A percentile compares a stretch with the other conserved stretches of the same genome.
Evolutionary conservation across 2,329 filamentous ascomycete genomes (phyloP).

Genomic region (Setomelanomma holmii): DNA sequence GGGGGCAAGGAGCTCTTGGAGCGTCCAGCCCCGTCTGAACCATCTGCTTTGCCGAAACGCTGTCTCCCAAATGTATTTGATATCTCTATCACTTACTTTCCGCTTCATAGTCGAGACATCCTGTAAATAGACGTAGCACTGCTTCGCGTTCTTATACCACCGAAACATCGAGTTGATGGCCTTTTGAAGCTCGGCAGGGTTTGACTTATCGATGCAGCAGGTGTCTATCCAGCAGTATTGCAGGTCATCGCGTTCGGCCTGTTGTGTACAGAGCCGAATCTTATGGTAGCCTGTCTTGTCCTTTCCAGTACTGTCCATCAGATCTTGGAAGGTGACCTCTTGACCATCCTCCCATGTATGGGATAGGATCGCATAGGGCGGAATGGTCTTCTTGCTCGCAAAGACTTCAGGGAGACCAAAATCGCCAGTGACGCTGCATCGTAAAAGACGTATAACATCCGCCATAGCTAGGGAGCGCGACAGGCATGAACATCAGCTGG

Average conservation of each 20-base stretch:
- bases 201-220: too few relatives aligned
- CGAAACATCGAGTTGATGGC: conserved; percentile 3
- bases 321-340: neutral
- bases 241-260: conserved; percentile 3
- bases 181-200: neutral
- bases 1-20: neutral
- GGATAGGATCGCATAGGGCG: conserved; percentile 13
- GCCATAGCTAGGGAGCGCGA: too few relatives aligned
- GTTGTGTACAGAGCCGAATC: conserved; percentile 1
- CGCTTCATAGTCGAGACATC: conserved; percentile 3
- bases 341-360: conserved; percentile 9
- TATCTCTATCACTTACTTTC: neutral
- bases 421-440: neutral
- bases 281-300: conserved; percentile 2
- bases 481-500: too few relatives aligned
- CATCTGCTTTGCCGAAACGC: neutral
- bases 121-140: conserved; percentile 7
- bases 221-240: neutral
- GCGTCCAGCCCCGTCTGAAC: too few relatives aligned
- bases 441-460: neutral
- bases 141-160: conserved; percentile 9
- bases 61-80: neutral
- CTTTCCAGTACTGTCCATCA: neutral
- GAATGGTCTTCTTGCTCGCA: conserved; percentile 3
- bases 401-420: neutral